Percentiles rank a stretch among this genome's conserved stretches.
These are phyloP conservation scores for Chimonanthus salicifolius DNA, from an alignment of 164 flowering plant species.

Conservation along the genomic window DNA sequence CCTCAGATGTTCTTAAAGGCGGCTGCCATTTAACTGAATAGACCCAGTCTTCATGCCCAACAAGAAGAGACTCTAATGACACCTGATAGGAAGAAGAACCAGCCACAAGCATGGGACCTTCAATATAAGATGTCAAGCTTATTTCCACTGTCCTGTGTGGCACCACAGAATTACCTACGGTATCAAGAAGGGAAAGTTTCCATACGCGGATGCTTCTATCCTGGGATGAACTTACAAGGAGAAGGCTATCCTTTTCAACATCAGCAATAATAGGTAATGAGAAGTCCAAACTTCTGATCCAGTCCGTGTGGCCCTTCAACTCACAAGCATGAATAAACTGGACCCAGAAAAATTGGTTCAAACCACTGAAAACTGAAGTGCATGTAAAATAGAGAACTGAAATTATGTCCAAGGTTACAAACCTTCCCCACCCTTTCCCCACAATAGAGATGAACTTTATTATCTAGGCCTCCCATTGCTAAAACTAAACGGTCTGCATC, in stretches of 20 bases:
- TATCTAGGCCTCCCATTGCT: constrained; percentile 96
- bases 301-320: constrained; percentile 90
- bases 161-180: constrained; percentile 18
- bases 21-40: constrained; percentile 98
- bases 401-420: constrained; percentile 7
- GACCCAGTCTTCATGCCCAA: constrained; percentile 99
- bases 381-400: not conserved
- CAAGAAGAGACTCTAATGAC: constrained; percentile 82
- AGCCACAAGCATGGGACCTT: constrained; percentile 68
- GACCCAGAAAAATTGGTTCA: constrained; percentile 12
- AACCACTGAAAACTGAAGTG: not conserved
- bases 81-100: constrained; percentile 72
- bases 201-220: constrained; percentile 93
- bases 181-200: constrained; percentile 47
- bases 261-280: constrained; percentile 52
- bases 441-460: constrained; percentile 76
- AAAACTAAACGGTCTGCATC: constrained; percentile 45
- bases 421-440: constrained; percentile 77
- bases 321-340: constrained; percentile 87
- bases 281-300: constrained; percentile 94
- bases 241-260: constrained; percentile 35
- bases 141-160: constrained; percentile 38
- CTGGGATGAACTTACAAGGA: constrained; percentile 94
- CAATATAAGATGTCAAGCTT: constrained; percentile 72
- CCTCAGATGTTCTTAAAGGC: constrained; percentile 42